These are phyloP conservation scores for Penicillium cosmopolitanum DNA, from an alignment of 495 filamentous ascomycete species.

Conservation along the genomic window DNA sequence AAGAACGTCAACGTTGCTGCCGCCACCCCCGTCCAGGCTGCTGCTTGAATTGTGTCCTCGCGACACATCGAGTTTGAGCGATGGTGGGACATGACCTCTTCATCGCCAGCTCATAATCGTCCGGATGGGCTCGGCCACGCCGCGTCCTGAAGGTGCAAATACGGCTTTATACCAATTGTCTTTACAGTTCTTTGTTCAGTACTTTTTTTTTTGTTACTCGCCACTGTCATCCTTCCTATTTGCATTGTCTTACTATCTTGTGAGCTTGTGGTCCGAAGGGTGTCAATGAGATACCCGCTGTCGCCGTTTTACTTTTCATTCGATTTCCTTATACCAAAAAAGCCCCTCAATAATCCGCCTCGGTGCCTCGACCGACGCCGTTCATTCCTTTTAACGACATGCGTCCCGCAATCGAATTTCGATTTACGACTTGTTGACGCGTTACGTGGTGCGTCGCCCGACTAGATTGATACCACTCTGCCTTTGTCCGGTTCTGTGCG, in stretches of 20 bases:
- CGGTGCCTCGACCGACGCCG: slow-evolving; percentile 23
- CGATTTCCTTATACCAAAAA: slow-evolving; percentile 16
- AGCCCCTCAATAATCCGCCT: slow-evolving; percentile 22
- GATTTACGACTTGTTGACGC: slow-evolving; percentile 39
- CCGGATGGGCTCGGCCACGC: slow-evolving; percentile 17
- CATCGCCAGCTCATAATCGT: slow-evolving; percentile 21
- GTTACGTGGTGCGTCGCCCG: slow-evolving; percentile 45
- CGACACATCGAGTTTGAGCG: slow-evolving; percentile 45
- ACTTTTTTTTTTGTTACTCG: slow-evolving; percentile 31
- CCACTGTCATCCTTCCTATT: slow-evolving; percentile 25
- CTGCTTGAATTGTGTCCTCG: slow-evolving; percentile 45
- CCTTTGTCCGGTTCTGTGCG: slow-evolving; percentile 35
- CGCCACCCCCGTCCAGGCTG: slow-evolving; percentile 52
- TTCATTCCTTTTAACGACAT: slow-evolving; percentile 50
- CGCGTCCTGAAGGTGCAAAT: slow-evolving; percentile 26
- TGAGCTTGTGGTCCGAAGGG: slow-evolving; percentile 12
- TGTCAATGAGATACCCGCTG: slow-evolving; percentile 45
- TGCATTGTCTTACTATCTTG: not conserved
- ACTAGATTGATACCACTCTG: slow-evolving; percentile 59
- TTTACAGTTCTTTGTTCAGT: slow-evolving; percentile 23
- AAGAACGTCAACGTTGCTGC: slow-evolving; percentile 41
- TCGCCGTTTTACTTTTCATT: slow-evolving; percentile 31
- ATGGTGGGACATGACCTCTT: slow-evolving; percentile 45
- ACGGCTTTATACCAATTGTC: slow-evolving; percentile 30
- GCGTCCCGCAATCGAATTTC: slow-evolving; percentile 38